Base-by-base conservation (phyloP, 2,329 filamentous ascomycete genomes). In the Tolypocladium endophyticum region DNA sequence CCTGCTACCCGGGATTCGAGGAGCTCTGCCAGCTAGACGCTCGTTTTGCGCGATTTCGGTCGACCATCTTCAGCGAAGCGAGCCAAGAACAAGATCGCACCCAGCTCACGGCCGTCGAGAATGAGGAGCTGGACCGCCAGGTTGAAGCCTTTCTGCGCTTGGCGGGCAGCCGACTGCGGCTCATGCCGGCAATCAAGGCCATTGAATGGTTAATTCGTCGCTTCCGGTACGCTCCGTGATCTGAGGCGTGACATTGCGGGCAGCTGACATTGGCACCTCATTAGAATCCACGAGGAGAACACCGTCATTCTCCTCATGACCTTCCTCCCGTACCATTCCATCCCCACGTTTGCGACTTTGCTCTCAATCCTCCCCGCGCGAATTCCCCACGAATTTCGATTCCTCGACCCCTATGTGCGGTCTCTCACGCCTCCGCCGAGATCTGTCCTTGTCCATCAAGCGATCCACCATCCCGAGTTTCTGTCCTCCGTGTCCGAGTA, bases 121-220 rank as follows among this genome's bases (percentile, higher is more conserved):
- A 97, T 75, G 81, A 84, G 65, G 88, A 92, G 69, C 79, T 99
- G 59, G 85, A 97, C 72, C 79, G 78, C 56, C 87, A 87, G 60
- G 76, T 97, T 59, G 89, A 95, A 67, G 83, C 85, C 18, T 99
- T 97, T 70, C 78, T 99, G 65, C 88, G 87, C 38, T 80, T 97
- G 18, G 86, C 89, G 14, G 88, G 90, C 28, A 85, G 87, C 33
- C 84, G 88, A 47, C 72, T 99, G 64, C 81, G 93, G 63, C 79
- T 99, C 38, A 92, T 88, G 76, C 93, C 94, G 47, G 91, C 90
- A 0, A 84, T 96, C 58, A 96, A 95, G 75, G 87, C 92, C 20
- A 81, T 97, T 43, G 95, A 99, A 77, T 99, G 94, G 94, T 81
- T 99, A 55, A 83, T 99, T 59, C 82, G 94, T 69, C 83, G 93